phyloP scores from a whole-genome alignment of 2,329 filamentous ascomycete species.

The Chrysoporthe puriensis region DNA sequence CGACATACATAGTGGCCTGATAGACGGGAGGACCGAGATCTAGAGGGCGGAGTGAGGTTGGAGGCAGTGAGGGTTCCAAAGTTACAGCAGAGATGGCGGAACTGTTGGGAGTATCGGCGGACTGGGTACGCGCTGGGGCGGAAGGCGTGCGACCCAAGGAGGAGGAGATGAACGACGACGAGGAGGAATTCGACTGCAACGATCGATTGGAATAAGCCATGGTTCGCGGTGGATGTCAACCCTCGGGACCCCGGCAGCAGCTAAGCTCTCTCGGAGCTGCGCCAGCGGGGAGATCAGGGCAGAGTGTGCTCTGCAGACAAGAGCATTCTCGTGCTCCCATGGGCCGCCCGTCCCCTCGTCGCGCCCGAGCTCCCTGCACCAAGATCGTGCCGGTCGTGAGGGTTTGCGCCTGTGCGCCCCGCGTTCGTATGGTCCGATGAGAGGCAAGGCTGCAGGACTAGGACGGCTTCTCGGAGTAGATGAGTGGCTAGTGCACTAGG shows the following conservation, averaged over 20 bases:
- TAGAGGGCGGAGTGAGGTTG: constrained; percentile 48
- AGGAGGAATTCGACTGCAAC: constrained; percentile 45
- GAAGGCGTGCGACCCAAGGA: constrained; percentile 47
- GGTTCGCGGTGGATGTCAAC: constrained; percentile 36
- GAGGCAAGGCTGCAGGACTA: background rate
- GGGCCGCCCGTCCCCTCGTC: background rate
- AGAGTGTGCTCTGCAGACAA: constrained; percentile 2
- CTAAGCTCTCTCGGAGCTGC: constrained; percentile 24
- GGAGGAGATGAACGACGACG: constrained; percentile 53
- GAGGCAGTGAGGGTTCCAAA: constrained; percentile 44
- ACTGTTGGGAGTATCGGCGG: constrained; percentile 49
- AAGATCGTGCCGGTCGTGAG: background rate
- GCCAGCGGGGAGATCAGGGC: constrained; percentile 17
- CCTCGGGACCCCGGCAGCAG: constrained; percentile 34
- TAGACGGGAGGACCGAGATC: constrained; percentile 58
- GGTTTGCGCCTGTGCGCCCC: background rate
- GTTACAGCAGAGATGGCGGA: constrained; percentile 50
- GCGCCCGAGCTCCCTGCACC: background rate
- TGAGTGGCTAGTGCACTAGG: background rate
- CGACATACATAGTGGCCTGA: constrained; percentile 55
- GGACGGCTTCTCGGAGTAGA: background rate
- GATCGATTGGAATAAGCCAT: constrained; percentile 40
- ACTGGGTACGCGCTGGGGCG: constrained; percentile 45
- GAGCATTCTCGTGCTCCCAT: constrained; percentile 23
- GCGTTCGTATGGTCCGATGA: background rate